These are phyloP conservation scores for Microstegium vimineum DNA, from an alignment of 176 grass and related monocot species.

Conservation along the genomic window DNA sequence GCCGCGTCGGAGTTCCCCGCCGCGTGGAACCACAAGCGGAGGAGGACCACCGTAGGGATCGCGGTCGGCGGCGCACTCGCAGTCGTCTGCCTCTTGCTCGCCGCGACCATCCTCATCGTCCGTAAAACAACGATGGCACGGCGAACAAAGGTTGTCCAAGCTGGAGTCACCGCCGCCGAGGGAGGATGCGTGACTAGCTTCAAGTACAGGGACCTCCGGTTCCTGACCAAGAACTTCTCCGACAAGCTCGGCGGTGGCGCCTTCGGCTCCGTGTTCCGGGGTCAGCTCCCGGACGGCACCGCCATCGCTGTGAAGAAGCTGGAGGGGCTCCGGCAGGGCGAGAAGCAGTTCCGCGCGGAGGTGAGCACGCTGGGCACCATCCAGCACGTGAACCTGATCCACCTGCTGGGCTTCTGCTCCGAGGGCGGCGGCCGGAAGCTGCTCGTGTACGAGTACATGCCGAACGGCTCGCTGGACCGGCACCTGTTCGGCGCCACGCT, in stretches of 20 bases:
- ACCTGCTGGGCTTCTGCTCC: slow-evolving; percentile 47
- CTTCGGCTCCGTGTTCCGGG: slow-evolving; percentile 43
- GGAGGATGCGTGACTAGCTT: slow-evolving; percentile 7
- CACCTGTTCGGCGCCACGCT: slow-evolving; percentile 17
- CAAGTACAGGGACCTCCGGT: slow-evolving; percentile 34
- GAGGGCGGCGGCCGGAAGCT: slow-evolving; percentile 18
- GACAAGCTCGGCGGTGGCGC: slow-evolving; percentile 39
- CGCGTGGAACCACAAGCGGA: neutral
- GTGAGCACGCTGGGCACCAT: slow-evolving; percentile 48
- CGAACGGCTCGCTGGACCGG: no score
- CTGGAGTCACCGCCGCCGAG: neutral
- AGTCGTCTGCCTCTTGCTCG: neutral
- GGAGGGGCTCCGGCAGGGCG: slow-evolving; percentile 41
- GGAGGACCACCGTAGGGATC: neutral
- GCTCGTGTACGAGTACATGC: no score
- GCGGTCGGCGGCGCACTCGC: neutral
- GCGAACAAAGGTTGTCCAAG: neutral
- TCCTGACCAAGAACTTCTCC: slow-evolving; percentile 43
- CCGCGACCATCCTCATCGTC: neutral
- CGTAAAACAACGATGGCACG: neutral
- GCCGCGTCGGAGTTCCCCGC: neutral
- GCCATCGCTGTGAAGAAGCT: slow-evolving; percentile 45
- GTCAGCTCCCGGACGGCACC: slow-evolving; percentile 12
- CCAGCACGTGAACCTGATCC: slow-evolving; percentile 51
- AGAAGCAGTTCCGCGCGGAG: slow-evolving; percentile 42